Conservation (phyloP, 2,329 filamentous ascomycete genomes). For the Fusarium sp. region DNA sequence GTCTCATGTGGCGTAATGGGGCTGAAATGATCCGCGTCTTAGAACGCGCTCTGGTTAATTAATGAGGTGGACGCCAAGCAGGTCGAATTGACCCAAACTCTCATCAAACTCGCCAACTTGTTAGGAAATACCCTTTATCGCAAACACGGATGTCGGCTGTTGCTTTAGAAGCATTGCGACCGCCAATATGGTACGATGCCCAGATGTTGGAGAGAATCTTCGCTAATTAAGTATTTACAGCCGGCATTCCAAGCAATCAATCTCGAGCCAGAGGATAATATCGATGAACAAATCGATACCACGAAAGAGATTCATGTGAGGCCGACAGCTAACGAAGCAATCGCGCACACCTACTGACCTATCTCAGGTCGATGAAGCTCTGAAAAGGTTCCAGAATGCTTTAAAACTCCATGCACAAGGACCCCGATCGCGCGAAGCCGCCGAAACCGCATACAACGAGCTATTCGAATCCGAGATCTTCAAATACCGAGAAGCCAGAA, state of each 20-base stretch:
- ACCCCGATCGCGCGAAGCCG: constrained; percentile 78
- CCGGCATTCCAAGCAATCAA: constrained; percentile 88
- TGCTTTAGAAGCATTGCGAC: constrained; percentile 21
- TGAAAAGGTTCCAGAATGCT: constrained; percentile 93
- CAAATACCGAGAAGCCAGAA: constrained; percentile 86
- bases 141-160: constrained; percentile 39
- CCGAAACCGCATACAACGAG: constrained; percentile 82
- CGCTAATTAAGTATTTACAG: constrained; percentile 51
- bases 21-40: constrained; percentile 42
- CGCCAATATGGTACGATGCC: constrained; percentile 39
- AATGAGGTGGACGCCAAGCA: constrained; percentile 34
- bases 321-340: neutral
- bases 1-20: constrained; percentile 39
- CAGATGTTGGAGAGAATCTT: neutral
- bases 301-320: constrained; percentile 88
- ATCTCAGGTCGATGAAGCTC: constrained; percentile 84
- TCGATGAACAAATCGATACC: constrained; percentile 92
- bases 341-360: constrained; percentile 3
- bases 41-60: constrained; percentile 42
- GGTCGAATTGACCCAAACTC: constrained; percentile 25
- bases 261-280: constrained; percentile 89
- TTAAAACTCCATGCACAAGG: constrained; percentile 93
- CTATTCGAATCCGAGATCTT: constrained; percentile 96
- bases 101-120: constrained; percentile 9
- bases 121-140: constrained; percentile 5